Evolutionary conservation across 257 asterid species (phyloP).

Genomic region (Solanum chiquidenum): DNA sequence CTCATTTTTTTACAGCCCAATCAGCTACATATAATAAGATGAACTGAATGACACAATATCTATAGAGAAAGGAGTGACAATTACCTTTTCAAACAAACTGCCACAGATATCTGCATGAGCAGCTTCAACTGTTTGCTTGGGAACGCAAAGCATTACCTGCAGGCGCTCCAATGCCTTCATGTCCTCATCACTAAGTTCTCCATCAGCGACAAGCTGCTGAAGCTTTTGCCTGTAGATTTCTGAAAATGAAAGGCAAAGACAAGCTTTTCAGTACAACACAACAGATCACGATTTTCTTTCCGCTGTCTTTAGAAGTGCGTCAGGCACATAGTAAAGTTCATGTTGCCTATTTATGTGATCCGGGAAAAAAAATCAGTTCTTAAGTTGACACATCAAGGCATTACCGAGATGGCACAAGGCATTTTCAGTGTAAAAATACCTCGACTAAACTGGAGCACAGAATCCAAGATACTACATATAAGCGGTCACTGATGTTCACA

Average conservation of each 20-base stretch:
- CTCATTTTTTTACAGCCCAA: neutral
- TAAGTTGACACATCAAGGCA: neutral
- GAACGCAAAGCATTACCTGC: conserved; percentile 85
- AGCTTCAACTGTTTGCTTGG: conserved; percentile 83
- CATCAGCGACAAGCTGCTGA: conserved; percentile 58
- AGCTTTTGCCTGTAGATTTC: conserved; percentile 89
- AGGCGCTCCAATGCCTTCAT: conserved; percentile 72
- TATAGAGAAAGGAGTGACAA: neutral
- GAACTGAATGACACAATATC: neutral
- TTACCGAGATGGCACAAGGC: neutral
- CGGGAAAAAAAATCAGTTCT: neutral
- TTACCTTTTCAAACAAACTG: conserved; percentile 85
- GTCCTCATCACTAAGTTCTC: conserved; percentile 82
- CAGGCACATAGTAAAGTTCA: neutral
- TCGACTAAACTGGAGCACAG: neutral
- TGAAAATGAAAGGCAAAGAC: conserved; percentile 9
- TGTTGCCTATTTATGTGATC: neutral
- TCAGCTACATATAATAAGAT: neutral
- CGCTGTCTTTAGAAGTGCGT: neutral
- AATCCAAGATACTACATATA: neutral
- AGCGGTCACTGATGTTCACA: neutral
- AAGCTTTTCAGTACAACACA: neutral
- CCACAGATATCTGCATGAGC: conserved; percentile 94
- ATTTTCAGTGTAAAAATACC: neutral
- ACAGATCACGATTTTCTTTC: neutral